phyloP scores from a whole-genome alignment of 148 eudicot genomes.

The Dianthus caryophyllus region DNA sequence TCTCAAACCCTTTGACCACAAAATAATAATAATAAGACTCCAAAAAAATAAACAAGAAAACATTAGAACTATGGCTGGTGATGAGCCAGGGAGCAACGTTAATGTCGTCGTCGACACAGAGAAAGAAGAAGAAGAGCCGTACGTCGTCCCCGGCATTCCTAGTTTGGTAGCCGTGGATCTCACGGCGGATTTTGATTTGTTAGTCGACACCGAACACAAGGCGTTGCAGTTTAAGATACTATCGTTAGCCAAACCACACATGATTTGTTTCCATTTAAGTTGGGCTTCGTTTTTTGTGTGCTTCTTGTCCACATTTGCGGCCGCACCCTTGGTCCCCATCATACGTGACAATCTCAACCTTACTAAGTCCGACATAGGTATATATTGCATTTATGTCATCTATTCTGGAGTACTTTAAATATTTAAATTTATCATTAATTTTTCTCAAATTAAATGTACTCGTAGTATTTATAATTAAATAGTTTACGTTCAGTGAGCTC shows the following conservation, averaged over 20 bases:
- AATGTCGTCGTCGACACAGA: slow-evolving; percentile 11
- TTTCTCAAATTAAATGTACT: no score
- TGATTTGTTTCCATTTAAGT: slow-evolving; percentile 29
- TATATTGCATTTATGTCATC: no score
- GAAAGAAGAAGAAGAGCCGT: background rate
- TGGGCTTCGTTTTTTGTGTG: slow-evolving; percentile 31
- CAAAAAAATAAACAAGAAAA: background rate
- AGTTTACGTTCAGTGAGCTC: no score
- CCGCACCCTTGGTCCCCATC: slow-evolving; percentile 28
- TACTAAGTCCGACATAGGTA: slow-evolving; percentile 20
- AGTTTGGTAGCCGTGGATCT: background rate
- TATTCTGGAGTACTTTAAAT: no score
- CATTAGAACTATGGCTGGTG: background rate
- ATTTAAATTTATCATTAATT: no score
- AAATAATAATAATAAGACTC: background rate
- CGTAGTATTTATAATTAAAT: no score
- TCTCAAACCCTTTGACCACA: background rate
- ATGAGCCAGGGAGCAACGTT: slow-evolving; percentile 15
- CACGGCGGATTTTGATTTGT: slow-evolving; percentile 19
- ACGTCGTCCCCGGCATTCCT: background rate
- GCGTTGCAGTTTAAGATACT: background rate
- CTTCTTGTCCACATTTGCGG: slow-evolving; percentile 25
- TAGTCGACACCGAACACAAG: slow-evolving; percentile 35
- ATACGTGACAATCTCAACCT: slow-evolving; percentile 41
- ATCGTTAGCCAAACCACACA: background rate